A percentile compares a stretch with the other conserved stretches of the same genome.
Evolutionary conservation across 768 basidiomycete genomes (phyloP).

Genomic region (Podaxis pistillaris): DNA sequence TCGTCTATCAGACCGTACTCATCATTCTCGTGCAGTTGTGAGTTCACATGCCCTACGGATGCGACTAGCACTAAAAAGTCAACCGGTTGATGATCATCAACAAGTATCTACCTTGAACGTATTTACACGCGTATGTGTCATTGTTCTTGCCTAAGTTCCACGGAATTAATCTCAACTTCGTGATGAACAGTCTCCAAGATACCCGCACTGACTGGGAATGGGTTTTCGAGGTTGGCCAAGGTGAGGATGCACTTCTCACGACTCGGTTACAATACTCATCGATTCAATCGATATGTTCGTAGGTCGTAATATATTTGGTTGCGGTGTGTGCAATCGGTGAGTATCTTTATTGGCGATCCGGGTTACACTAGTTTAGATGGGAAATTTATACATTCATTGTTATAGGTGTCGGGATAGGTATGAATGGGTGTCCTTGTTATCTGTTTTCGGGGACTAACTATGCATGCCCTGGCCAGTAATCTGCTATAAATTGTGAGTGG

Average conservation of each 20-base stretch:
- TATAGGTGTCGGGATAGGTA: background rate
- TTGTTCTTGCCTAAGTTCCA: background rate
- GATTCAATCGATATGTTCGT: background rate
- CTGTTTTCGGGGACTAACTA: background rate
- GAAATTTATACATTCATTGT: background rate
- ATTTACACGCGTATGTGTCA: background rate
- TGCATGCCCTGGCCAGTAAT: background rate
- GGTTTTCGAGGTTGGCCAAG: background rate
- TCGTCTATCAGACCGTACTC: background rate
- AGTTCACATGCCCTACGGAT: background rate
- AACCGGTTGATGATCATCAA: background rate
- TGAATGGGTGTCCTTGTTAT: background rate
- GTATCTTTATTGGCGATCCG: background rate
- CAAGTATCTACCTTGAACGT: constrained; percentile 5
- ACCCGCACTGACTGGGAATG: background rate
- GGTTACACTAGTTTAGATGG: no score
- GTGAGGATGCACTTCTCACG: background rate
- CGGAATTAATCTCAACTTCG: background rate
- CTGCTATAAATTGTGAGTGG: constrained; percentile 3
- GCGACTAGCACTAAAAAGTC: background rate
- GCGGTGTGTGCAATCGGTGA: background rate
- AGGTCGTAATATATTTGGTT: background rate
- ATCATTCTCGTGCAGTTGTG: constrained; percentile 11
- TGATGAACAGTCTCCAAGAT: background rate
- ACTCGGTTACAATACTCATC: background rate